Evolutionary conservation across 257 asterid genomes (phyloP).

Genomic region (Solanum megistacrolobum): DNA sequence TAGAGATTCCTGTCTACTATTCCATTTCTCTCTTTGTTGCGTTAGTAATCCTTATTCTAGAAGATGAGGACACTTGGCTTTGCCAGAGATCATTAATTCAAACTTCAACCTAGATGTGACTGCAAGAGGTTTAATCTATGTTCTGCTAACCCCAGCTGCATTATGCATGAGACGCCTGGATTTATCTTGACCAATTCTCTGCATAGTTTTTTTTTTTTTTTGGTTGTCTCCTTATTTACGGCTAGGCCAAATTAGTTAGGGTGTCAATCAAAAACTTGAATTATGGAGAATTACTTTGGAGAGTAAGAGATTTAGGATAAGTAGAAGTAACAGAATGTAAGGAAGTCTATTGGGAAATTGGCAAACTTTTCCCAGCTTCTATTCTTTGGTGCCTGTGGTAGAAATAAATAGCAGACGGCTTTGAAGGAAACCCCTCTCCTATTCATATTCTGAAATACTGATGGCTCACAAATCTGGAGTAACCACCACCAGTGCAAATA

Average conservation of each 20-base stretch:
- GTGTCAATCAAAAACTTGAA: background rate
- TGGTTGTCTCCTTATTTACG: background rate
- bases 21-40: background rate
- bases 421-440: background rate
- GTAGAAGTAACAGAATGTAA: background rate
- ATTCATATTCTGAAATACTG: background rate
- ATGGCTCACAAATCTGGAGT: background rate
- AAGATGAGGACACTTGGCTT: background rate
- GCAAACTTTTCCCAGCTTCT: background rate
- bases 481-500: background rate
- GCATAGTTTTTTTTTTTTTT: background rate
- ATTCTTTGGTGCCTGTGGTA: background rate
- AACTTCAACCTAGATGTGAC: background rate
- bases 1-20: background rate
- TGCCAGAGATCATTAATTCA: background rate
- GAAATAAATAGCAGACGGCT: background rate
- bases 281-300: background rate
- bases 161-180: background rate
- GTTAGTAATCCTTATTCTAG: background rate
- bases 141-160: background rate
- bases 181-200: background rate
- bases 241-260: background rate
- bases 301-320: background rate
- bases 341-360: background rate
- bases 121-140: background rate